Percentiles rank a stretch among this genome's conserved stretches.
Conservation (phyloP, 495 filamentous ascomycete species). For the Podospora sp. region DNA sequence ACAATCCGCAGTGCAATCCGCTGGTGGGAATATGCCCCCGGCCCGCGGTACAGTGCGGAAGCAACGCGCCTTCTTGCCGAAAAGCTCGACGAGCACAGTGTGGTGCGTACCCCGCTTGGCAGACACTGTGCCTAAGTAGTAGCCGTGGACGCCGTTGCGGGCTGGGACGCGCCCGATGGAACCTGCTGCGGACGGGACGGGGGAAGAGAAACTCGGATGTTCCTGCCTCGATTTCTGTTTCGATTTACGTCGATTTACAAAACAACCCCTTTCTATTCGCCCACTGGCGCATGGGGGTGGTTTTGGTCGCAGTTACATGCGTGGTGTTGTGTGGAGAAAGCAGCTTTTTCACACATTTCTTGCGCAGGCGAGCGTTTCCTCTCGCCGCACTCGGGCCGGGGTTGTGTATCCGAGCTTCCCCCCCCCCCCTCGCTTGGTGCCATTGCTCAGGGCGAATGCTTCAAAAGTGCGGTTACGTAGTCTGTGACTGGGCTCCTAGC, state of each 20-base stretch:
- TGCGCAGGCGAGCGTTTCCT: neutral
- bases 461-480: constrained; percentile 18
- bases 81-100: neutral
- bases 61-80: neutral
- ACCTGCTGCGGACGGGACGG: neutral
- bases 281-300: neutral
- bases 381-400: constrained; percentile 1
- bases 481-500: neutral
- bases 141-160: neutral
- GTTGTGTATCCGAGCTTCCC: neutral
- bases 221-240: neutral
- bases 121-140: neutral
- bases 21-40: neutral
- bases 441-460: neutral
- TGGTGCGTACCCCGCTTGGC: neutral
- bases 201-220: neutral
- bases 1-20: neutral
- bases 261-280: neutral
- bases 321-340: neutral
- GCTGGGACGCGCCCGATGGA: neutral
- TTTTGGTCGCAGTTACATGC: neutral
- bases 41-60: neutral
- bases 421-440: neutral
- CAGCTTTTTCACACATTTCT: neutral
- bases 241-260: neutral